These are phyloP conservation scores for Cadophora malorum DNA, from an alignment of 2,329 filamentous ascomycete genomes.

Conservation along the genomic window DNA sequence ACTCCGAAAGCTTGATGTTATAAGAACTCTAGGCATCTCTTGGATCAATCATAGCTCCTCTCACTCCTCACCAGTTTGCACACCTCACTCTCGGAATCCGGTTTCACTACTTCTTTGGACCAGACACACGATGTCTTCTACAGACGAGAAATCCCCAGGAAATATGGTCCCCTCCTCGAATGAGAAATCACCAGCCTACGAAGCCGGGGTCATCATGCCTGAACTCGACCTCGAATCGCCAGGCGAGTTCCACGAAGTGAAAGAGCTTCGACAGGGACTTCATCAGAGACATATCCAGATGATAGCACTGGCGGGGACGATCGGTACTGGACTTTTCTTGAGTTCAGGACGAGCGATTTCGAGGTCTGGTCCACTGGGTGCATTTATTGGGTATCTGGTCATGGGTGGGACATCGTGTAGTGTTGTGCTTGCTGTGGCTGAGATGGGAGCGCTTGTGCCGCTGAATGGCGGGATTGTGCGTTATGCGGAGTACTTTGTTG, in stretches of 20 bases:
- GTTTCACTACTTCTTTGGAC: neutral
- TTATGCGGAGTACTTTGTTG: conserved; percentile 47
- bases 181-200: conserved; percentile 10
- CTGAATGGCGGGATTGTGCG: conserved; percentile 51
- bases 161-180: neutral
- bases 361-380: conserved; percentile 57
- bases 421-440: conserved; percentile 14
- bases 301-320: conserved; percentile 53
- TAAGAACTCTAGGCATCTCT: neutral
- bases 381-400: conserved; percentile 51
- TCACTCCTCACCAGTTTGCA: neutral
- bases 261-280: conserved; percentile 46
- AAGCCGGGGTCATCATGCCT: neutral
- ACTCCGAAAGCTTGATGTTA: conserved; percentile 2
- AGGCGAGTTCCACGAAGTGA: conserved; percentile 14
- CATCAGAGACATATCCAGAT: conserved; percentile 52
- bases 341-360: conserved; percentile 56
- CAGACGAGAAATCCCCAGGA: neutral
- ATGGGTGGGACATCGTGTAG: neutral
- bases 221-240: conserved; percentile 3
- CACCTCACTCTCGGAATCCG: neutral
- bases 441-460: conserved; percentile 50
- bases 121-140: conserved; percentile 11
- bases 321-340: conserved; percentile 49
- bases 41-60: neutral